Evolutionary conservation across 148 eudicot species (phyloP), one percentile per base, ranked within the genome.

Genomic region (Camellia lanceoleosa): DNA sequence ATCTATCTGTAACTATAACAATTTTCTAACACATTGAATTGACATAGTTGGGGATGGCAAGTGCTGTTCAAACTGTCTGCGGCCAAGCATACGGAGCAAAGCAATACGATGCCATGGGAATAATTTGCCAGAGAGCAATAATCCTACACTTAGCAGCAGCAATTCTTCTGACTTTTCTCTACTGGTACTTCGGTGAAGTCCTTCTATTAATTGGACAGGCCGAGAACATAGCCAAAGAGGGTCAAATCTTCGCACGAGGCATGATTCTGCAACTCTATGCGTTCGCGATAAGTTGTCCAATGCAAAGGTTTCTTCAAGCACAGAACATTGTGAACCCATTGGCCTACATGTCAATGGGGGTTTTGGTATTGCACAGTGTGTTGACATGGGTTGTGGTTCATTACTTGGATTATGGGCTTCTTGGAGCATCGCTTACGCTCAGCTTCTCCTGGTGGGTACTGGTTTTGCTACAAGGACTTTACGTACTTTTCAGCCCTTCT

Each of bases 311-410:
- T 65, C 90, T 89, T 2, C 89, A 88, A 65, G 89, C 93, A 5
- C 91, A 90, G 74, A 90, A 90, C 79, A 87, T 90, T 43, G 93
- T 90, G 42, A 90, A 90, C 84, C 93, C 93, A n/a, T 58, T 90
- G 66, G 93, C 93, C 7, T 88, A 82, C 63, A 88, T 90, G 69
- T 83, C 93, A 1, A 83, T 88, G 10, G 88, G 81, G 70, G 91
- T 88, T 12, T 90, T 90, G 56, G 55, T 81, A 4, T 4, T 90
- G 12, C 93, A 90, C 72, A 72, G 76, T 54, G 78, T 87, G 2
- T 60, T 89, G 10, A 81, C 88, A 4, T 89, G 92, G 92, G 80
- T 89, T 3, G 90, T 74, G 11, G 89, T 88, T 4, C 76, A 86
- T 78, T 88, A 86, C 2, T 69, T 88, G 7, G 86, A 82, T 47